These are phyloP conservation scores for Fusarium hainanense DNA, from an alignment of 2,329 filamentous ascomycete genomes.

Conservation along the genomic window DNA sequence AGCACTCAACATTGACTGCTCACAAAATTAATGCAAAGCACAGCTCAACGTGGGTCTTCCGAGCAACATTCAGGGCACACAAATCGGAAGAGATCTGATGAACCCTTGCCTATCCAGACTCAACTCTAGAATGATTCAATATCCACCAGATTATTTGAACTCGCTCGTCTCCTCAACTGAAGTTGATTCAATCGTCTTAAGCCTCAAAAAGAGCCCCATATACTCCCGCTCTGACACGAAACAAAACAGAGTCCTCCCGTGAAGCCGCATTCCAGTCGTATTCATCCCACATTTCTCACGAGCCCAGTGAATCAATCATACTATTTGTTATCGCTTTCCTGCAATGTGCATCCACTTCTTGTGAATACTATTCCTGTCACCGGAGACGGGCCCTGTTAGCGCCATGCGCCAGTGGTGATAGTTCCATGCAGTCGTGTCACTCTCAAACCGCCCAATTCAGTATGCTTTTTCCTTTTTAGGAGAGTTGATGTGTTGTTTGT, in stretches of 20 bases:
- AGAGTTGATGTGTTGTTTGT: not conserved
- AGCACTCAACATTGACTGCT: not conserved
- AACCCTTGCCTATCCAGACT: conserved; percentile 10
- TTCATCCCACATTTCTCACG: not conserved
- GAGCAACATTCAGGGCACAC: not conserved
- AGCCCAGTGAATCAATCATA: conserved; percentile 8
- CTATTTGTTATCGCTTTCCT: not conserved
- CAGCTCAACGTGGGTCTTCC: not conserved
- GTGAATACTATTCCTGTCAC: conserved; percentile 14
- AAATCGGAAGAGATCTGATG: conserved; percentile 5
- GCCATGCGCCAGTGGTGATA: conserved; percentile 25
- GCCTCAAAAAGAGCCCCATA: conserved; percentile 5
- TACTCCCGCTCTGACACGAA: conserved; percentile 27
- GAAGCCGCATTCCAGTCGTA: conserved; percentile 16
- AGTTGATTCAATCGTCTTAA: conserved; percentile 16
- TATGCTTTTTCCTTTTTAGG: conserved; percentile 5
- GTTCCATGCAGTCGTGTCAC: conserved; percentile 28
- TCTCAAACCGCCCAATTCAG: conserved; percentile 12
- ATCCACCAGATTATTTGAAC: not conserved
- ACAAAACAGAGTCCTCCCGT: conserved; percentile 3
- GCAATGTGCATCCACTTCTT: conserved; percentile 5
- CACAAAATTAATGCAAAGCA: conserved; percentile 3
- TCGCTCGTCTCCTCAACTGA: conserved; percentile 21
- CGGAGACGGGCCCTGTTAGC: conserved; percentile 23
- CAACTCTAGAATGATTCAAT: not conserved